Evolutionary conservation across 2,329 filamentous ascomycete species (phyloP).

Genomic region (Orbilia javanica): DNA sequence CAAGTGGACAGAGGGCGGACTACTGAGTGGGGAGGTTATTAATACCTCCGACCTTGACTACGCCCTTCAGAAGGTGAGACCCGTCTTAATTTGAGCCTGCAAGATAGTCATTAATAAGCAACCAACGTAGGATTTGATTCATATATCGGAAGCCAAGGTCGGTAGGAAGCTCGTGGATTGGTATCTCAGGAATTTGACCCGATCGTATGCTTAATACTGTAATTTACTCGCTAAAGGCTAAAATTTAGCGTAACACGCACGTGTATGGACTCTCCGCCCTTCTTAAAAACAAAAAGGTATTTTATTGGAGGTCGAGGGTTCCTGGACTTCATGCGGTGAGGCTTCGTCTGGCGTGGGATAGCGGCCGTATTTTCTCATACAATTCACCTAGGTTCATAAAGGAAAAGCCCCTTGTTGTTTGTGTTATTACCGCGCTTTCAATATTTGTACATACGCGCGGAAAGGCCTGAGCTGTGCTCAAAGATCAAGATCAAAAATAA

Average conservation of each 20-base stretch:
- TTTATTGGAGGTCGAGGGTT: neutral
- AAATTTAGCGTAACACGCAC: neutral
- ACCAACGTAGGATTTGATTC: conserved; percentile 82
- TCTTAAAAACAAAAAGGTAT: too few species aligned
- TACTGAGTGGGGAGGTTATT: conserved; percentile 91
- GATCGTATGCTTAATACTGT: conserved; percentile 74
- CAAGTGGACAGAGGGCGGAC: conserved; percentile 88
- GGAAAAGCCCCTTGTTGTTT: neutral
- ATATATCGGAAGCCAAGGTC: conserved; percentile 98
- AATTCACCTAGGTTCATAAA: neutral
- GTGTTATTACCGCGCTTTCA: neutral
- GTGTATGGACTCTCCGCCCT: neutral
- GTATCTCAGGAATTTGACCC: conserved; percentile 96
- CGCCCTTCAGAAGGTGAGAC: conserved; percentile 88
- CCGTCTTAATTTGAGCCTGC: conserved; percentile 36
- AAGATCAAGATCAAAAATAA: conserved; percentile 35
- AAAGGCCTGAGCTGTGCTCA: conserved; percentile 13
- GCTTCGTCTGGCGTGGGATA: neutral
- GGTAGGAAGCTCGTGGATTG: conserved; percentile 97
- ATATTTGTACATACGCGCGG: conserved; percentile 20
- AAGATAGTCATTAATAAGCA: neutral
- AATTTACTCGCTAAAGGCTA: neutral
- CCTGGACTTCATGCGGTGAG: neutral
- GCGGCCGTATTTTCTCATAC: neutral
- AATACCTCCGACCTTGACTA: conserved; percentile 97